Evolutionary conservation across 1,139 yeast genomes (phyloP).

Genomic region (Yamadazyma jaroonii): DNA sequence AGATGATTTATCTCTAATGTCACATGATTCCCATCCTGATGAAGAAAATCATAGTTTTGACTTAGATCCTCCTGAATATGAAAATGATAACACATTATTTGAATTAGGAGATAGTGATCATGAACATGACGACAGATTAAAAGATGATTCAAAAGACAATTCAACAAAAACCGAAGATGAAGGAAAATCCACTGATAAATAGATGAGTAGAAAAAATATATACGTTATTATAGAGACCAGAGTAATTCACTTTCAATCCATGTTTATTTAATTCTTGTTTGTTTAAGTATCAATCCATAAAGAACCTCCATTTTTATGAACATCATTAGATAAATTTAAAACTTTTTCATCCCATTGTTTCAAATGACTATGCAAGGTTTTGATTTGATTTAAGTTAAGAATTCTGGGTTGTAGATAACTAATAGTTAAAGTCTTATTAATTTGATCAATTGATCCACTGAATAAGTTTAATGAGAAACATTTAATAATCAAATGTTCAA

Average conservation of each 20-base stretch:
- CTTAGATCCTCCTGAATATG: constrained; percentile 31
- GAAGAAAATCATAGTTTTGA: constrained; percentile 28
- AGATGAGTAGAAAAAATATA: neutral
- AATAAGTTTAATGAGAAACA: constrained; percentile 81
- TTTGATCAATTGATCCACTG: constrained; percentile 87
- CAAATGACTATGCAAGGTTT: constrained; percentile 69
- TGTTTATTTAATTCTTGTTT: no score
- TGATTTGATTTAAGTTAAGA: constrained; percentile 77
- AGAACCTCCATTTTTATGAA: constrained; percentile 35
- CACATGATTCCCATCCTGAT: constrained; percentile 45
- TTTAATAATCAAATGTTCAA: constrained; percentile 88
- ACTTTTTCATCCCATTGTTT: constrained; percentile 78
- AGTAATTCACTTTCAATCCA: no score
- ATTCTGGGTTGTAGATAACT: constrained; percentile 97
- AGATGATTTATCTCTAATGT: constrained; percentile 67
- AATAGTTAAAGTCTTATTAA: constrained; percentile 70
- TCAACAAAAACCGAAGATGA: neutral
- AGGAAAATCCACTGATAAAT: neutral
- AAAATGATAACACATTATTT: constrained; percentile 31
- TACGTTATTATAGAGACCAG: no score
- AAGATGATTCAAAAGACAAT: neutral
- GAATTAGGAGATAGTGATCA: constrained; percentile 38
- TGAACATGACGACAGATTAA: constrained; percentile 30
- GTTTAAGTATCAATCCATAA: constrained; percentile 31
- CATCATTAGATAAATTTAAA: constrained; percentile 52